Conservation (phyloP, 345 rosid species). For the Eutrema yunnanense region DNA sequence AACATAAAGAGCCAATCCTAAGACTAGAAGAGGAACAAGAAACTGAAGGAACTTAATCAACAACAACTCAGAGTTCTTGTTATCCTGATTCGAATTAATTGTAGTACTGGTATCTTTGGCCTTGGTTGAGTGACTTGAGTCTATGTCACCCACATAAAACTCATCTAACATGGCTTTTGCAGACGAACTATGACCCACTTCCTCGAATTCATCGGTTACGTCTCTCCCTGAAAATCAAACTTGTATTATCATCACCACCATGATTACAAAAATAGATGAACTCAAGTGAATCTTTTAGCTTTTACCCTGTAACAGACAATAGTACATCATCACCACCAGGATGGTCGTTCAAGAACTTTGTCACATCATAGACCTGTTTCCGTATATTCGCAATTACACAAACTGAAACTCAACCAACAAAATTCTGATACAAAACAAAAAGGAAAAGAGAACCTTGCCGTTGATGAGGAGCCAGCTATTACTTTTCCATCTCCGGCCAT, state of each 20-base stretch:
- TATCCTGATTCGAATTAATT: not conserved
- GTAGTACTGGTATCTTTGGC: not conserved
- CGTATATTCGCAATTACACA: not conserved
- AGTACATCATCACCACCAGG: not conserved
- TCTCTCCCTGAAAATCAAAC: too few species aligned
- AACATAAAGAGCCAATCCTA: not conserved
- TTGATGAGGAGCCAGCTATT: slow-evolving; percentile 61
- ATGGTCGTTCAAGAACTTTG: not conserved
- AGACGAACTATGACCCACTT: not conserved
- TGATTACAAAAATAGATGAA: not conserved
- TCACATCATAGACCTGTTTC: not conserved
- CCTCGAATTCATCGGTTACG: not conserved
- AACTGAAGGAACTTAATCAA: not conserved
- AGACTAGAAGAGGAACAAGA: not conserved
- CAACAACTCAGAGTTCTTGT: not conserved
- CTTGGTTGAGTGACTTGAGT: not conserved
- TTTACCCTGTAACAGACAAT: not conserved
- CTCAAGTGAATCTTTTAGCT: not conserved
- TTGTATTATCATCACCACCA: not conserved
- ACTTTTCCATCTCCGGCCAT: slow-evolving; percentile 46
- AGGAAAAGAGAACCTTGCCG: slow-evolving; percentile 42
- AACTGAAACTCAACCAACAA: not conserved
- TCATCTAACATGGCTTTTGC: not conserved
- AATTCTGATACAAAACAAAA: not conserved
- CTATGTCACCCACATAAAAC: not conserved